Evolutionary conservation across 2,329 filamentous ascomycete species (phyloP).

Genomic region (Cladophialophora immunda): DNA sequence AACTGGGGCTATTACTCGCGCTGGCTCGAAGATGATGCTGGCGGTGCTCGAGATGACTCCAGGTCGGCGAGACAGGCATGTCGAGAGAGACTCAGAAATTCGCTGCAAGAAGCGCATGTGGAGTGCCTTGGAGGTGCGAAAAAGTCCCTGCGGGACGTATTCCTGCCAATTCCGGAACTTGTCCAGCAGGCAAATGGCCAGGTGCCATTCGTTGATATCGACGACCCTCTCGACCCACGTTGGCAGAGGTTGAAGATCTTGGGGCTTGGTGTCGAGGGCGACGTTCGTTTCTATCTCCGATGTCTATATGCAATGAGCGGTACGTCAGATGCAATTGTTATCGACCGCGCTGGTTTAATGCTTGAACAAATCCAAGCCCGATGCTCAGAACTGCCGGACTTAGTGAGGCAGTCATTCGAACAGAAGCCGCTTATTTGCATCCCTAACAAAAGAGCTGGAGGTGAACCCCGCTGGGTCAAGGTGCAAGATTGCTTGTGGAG

Average conservation of each 20-base stretch:
- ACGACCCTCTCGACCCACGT: constrained; percentile 15
- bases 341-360: constrained; percentile 12
- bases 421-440: constrained; percentile 21
- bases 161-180: constrained; percentile 18
- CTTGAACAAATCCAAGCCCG: constrained; percentile 21
- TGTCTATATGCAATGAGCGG: constrained; percentile 20
- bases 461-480: constrained; percentile 10
- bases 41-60: not conserved
- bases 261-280: constrained; percentile 15
- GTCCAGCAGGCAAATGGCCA: constrained; percentile 21
- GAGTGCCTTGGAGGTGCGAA: constrained; percentile 9
- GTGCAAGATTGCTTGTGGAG: constrained; percentile 20
- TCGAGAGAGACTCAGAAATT: constrained; percentile 9
- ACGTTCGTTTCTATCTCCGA: constrained; percentile 21
- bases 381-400: constrained; percentile 10
- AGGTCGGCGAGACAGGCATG: not conserved
- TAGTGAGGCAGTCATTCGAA: constrained; percentile 16
- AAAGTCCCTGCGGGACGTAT: constrained; percentile 11
- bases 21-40: constrained; percentile 18
- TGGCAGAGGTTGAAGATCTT: constrained; percentile 18
- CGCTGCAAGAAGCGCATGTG: constrained; percentile 12
- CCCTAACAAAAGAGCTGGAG: constrained; percentile 5
- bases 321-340: not conserved
- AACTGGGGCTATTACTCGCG: constrained; percentile 17
- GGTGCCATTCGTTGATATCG: constrained; percentile 19